Base-by-base conservation (phyloP, 2,329 filamentous ascomycete genomes). In the Penicillium psychrosexuale region DNA sequence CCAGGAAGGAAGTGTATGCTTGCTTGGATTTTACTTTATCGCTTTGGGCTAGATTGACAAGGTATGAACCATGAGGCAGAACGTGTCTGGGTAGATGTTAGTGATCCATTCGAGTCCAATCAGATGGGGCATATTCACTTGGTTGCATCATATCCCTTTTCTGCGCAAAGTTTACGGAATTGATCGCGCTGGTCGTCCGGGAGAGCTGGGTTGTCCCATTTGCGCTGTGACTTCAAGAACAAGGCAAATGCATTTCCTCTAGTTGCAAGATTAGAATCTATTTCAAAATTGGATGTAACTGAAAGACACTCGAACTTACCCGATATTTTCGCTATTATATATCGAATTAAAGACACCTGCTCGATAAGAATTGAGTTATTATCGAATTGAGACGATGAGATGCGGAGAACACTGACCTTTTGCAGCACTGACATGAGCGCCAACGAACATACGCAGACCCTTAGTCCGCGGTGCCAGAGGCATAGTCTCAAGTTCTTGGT, bases 211-310 rank as follows among this genome's bases (percentile, higher is more conserved):
- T 88, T 95, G 28, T 84, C 81, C 94, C 94, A 99, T 78, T 96
- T 97, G 52, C 92, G 86, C 73, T 99, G 94, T 0, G 90, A 96
- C 72, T 97, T 97, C 64, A 99, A 82, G 76, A 99, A 99, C 19
- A 97, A 80, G 4, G 94, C 94, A 65, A 97, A 96, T 9, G 92
- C 85, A 70, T 97, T 99, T 59, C 89, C 92, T 50, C 92, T 81
- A 47, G 59, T 67, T 8, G 17, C n/a, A 13, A 8, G 4, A 34
- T 50, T 49, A 52, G 43, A 33, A 19, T 51, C 31, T 57, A 19
- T 3, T 24, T 45, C 5, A 45, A 19, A 8, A 8, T 8, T n/a
- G n/a, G 11, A n/a, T 19, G 9, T 11, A 8, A 36, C 19, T 8
- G 1, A 1, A 30, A 17, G 22, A 8, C 17, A 28, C 8, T 17